phyloP scores from a whole-genome alignment of 2,329 filamentous ascomycete genomes.

The Fusarium staphyleae region DNA sequence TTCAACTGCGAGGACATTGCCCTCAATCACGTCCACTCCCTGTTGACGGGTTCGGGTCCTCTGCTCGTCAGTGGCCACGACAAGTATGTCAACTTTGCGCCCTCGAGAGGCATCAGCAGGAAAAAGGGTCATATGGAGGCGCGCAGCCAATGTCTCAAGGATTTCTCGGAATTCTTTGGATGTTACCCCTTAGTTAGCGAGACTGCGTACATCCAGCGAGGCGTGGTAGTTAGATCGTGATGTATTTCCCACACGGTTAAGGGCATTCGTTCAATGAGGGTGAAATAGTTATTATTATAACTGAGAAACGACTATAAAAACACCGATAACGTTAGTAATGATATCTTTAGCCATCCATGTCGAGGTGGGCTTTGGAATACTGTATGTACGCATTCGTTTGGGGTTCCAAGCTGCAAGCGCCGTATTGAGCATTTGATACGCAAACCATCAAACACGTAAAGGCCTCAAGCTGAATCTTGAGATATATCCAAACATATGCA shows the following conservation, averaged over 20 bases:
- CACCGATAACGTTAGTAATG: too few species aligned
- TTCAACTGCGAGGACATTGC: conserved; percentile 53
- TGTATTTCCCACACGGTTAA: neutral
- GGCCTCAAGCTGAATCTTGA: too few species aligned
- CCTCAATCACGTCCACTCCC: conserved; percentile 47
- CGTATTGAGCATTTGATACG: too few species aligned
- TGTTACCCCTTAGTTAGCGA: conserved; percentile 48
- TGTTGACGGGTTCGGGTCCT: conserved; percentile 46
- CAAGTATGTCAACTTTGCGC: conserved; percentile 45
- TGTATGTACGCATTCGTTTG: too few species aligned
- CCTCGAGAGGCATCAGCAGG: conserved; percentile 45
- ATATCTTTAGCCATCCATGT: too few species aligned
- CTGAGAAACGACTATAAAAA: too few species aligned
- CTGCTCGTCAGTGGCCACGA: conserved; percentile 46
- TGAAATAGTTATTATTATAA: too few species aligned
- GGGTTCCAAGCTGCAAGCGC: too few species aligned
- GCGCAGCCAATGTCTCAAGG: conserved; percentile 48
- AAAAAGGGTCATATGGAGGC: conserved; percentile 45
- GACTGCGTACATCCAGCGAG: conserved; percentile 45
- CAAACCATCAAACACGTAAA: too few species aligned
- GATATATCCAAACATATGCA: too few species aligned
- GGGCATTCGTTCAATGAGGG: too few species aligned
- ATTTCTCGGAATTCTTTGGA: conserved; percentile 45
- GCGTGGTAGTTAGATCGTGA: conserved; percentile 32
- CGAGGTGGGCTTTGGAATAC: too few species aligned